Conservation (phyloP, 495 filamentous ascomycete genomes). For the Talaromyces wortmannii region DNA sequence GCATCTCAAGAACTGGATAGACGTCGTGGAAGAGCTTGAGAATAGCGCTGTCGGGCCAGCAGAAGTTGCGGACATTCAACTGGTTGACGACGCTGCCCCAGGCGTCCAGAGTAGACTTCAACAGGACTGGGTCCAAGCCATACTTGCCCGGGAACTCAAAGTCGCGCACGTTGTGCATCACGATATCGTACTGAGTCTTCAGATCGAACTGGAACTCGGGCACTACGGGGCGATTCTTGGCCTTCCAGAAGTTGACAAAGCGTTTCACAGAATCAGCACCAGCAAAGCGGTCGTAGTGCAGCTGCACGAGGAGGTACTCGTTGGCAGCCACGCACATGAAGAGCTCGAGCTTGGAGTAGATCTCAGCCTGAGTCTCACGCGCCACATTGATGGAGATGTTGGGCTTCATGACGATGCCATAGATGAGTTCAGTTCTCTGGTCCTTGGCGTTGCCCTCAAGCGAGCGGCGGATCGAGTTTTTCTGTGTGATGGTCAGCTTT, state of each 20-base stretch:
- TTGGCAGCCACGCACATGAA: slow-evolving; percentile 48
- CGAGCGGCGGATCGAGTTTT: neutral
- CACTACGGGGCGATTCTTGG: slow-evolving; percentile 46
- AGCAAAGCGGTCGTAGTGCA: slow-evolving; percentile 39
- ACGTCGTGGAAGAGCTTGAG: slow-evolving; percentile 48
- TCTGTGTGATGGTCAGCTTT: neutral
- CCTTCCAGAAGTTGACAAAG: slow-evolving; percentile 34
- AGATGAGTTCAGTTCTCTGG: slow-evolving; percentile 2
- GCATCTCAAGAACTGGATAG: slow-evolving; percentile 45
- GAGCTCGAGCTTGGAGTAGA: slow-evolving; percentile 49
- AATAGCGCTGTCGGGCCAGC: slow-evolving; percentile 44
- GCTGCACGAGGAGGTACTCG: slow-evolving; percentile 36
- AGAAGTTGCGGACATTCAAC: slow-evolving; percentile 50
- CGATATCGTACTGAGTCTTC: slow-evolving; percentile 44
- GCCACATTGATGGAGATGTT: slow-evolving; percentile 37
- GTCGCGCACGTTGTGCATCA: slow-evolving; percentile 39
- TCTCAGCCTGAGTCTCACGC: slow-evolving; percentile 36
- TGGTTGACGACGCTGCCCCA: slow-evolving; percentile 45
- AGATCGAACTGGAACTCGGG: slow-evolving; percentile 53
- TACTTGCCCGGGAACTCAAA: slow-evolving; percentile 41
- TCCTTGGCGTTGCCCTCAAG: neutral
- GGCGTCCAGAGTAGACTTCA: slow-evolving; percentile 40
- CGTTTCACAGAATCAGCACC: slow-evolving; percentile 40
- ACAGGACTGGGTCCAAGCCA: slow-evolving; percentile 27
- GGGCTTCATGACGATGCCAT: slow-evolving; percentile 10